Base-by-base conservation (phyloP, 371 early-diverging fungal species). In the Choanephora cucurbitarum region DNA sequence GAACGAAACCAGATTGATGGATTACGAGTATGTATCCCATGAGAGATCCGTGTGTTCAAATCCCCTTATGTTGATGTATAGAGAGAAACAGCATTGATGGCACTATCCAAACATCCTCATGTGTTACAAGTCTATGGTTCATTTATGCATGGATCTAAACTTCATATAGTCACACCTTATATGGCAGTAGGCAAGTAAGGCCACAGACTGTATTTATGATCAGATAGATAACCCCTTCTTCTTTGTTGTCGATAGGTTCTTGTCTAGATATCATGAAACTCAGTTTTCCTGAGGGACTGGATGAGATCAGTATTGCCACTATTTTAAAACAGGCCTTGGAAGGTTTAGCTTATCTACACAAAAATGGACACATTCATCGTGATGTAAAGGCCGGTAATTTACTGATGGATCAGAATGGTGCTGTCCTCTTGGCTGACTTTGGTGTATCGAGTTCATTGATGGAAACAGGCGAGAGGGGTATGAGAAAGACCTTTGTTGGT, bases 331-430 rank as follows among this genome's bases (percentile, higher is more conserved):
- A 94, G 59, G 88, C 88, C 1, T 69, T 92, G 31, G 86, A 90
- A 60, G 96, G 93, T 17, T 58, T 94, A 32, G 86, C 83, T n/a
- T 95, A 96, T 62, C 69, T 96, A 32, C 94, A 96, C 64, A 85
- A 85, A 57, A 88, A 89, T 64, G 90, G 90, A 2, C 82, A 91
- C 60, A 93, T 96, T 54, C 96, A 96, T 72, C 76, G 96, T 41
- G 96, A 95, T 70, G 89, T 93, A 23, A 95, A 93, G 66, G 93
- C 93, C 40, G 91, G 91, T 11, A 95, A 95, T 71, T 66, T 95
- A 32, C 66, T 95, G 22, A 77, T 94, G 73, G 91, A 91, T 63
- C 84, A 86, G 7, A 86, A 89, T 57, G 93, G 94, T 1, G 70
- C 85, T 13, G 92, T 93, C 0, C 67, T 89, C 43, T 66, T 96